phyloP scores from a whole-genome alignment of 2,329 filamentous ascomycete species.

The Cladophialophora exuberans region DNA sequence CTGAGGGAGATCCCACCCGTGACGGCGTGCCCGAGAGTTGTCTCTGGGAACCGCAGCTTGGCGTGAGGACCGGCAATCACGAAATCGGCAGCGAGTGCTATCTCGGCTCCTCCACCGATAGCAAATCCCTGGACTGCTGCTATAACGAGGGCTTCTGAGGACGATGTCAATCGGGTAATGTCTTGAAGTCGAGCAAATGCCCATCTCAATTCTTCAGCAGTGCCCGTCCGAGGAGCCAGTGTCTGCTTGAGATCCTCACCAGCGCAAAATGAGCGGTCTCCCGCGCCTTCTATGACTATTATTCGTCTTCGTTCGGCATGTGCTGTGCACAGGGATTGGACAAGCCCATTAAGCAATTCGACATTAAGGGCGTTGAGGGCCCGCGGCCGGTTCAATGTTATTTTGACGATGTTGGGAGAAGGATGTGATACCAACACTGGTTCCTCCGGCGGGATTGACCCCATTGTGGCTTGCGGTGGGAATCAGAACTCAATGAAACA shows the following conservation, averaged over 20 bases:
- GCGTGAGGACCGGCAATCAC: slow-evolving; percentile 22
- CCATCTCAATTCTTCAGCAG: slow-evolving; percentile 10
- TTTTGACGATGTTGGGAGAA: slow-evolving; percentile 8
- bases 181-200: slow-evolving; percentile 22
- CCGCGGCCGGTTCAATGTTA: slow-evolving; percentile 16
- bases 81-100: slow-evolving; percentile 22
- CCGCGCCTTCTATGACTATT: slow-evolving; percentile 17
- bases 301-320: background rate
- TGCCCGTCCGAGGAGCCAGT: slow-evolving; percentile 15
- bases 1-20: slow-evolving; percentile 24
- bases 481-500: background rate
- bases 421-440: background rate
- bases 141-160: slow-evolving; percentile 9
- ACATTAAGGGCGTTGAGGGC: slow-evolving; percentile 20
- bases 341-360: slow-evolving; percentile 17
- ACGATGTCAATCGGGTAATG: slow-evolving; percentile 18
- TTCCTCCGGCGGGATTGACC: background rate
- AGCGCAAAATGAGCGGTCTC: slow-evolving; percentile 20
- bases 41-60: slow-evolving; percentile 21
- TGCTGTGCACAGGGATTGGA: slow-evolving; percentile 3
- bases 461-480: background rate
- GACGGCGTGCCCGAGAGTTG: slow-evolving; percentile 21
- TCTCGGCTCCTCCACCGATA: slow-evolving; percentile 23
- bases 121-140: slow-evolving; percentile 21
- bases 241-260: slow-evolving; percentile 24